Evolutionary conservation across 306 rosid genomes (phyloP).

Genomic region (Abrus pulchellus): DNA sequence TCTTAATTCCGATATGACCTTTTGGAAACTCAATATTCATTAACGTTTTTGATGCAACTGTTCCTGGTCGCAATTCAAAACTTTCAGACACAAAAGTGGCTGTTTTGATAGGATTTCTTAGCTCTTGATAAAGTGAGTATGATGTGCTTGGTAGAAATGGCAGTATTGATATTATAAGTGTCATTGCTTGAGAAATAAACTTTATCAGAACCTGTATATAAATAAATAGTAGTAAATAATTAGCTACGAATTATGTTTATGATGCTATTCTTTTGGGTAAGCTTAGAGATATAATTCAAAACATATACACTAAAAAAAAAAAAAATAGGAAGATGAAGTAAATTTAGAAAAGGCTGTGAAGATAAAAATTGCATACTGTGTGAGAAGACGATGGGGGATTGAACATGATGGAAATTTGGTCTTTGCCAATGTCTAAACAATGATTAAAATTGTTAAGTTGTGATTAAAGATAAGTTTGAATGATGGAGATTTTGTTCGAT

Average conservation of each 20-base stretch:
- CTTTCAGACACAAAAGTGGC: neutral
- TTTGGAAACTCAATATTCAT: no score
- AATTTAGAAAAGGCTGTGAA: neutral
- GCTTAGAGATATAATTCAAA: neutral
- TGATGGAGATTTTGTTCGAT: no score
- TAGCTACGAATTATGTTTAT: no score
- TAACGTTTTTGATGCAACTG: neutral
- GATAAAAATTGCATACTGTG: neutral
- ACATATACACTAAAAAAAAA: neutral
- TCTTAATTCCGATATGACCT: no score
- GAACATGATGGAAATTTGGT: neutral
- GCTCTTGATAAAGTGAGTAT: no score
- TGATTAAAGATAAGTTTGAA: no score
- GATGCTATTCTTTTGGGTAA: neutral
- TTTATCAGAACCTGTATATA: no score
- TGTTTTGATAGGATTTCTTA: no score
- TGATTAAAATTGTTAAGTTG: neutral
- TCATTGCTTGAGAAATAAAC: no score
- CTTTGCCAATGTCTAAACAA: neutral
- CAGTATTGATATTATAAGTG: no score
- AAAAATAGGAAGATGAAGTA: neutral
- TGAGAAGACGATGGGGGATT: neutral
- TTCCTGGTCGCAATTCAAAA: neutral
- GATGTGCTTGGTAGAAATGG: no score
- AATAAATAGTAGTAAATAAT: no score